phyloP scores from a whole-genome alignment of 768 basidiomycete genomes.

The Psilocybe subaeruginosa region DNA sequence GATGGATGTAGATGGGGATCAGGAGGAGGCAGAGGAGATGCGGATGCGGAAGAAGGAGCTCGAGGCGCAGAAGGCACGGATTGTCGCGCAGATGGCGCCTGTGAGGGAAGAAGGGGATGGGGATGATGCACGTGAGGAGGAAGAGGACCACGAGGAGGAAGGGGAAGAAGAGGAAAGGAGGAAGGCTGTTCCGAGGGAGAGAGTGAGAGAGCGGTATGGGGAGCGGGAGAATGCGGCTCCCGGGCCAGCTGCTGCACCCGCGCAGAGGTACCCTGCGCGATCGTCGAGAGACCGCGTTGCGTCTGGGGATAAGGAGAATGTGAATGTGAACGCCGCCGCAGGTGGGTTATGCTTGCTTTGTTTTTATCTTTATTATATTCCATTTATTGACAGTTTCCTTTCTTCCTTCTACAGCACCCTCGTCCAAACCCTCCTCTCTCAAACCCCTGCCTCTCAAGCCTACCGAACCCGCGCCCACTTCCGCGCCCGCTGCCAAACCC shows the following conservation, averaged over 20 bases:
- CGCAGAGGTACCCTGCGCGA: neutral
- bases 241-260: constrained; percentile 1
- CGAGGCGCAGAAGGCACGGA: constrained; percentile 89
- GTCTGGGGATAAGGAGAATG: constrained; percentile 24
- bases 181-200: constrained; percentile 26
- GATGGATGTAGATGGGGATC: constrained; percentile 32
- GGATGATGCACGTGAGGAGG: constrained; percentile 13
- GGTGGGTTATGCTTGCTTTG: neutral
- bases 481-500: constrained; percentile 28
- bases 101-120: constrained; percentile 48
- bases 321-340: neutral
- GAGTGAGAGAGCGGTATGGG: constrained; percentile 22
- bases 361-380: neutral
- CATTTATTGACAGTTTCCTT: no score
- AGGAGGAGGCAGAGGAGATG: constrained; percentile 40
- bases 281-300: neutral
- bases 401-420: neutral
- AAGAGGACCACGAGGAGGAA: constrained; percentile 29
- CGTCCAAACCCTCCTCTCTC: neutral
- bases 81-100: constrained; percentile 92
- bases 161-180: constrained; percentile 25
- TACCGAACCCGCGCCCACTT: neutral
- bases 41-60: constrained; percentile 68
- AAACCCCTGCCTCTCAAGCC: no score
- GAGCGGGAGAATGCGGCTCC: constrained; percentile 37